Conservation (phyloP, 805 yeast species). For the Yarrowia sp. region DNA sequence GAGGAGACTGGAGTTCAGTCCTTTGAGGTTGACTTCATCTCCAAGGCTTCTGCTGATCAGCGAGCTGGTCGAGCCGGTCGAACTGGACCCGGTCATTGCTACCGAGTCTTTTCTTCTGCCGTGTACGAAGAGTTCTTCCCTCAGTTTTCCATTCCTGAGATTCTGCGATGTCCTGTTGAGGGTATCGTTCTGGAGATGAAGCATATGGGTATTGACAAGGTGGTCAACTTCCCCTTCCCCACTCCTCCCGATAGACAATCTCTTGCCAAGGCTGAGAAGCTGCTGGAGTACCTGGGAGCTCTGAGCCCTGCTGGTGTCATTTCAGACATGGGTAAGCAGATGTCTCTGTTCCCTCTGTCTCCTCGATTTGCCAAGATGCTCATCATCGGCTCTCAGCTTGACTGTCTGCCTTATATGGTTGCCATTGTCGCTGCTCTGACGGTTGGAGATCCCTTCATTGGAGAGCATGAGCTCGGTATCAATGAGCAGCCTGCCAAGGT, state of each 20-base stretch:
- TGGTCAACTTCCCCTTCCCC: conserved; percentile 92
- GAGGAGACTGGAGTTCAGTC: conserved; percentile 88
- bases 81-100: conserved; percentile 98
- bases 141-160: conserved; percentile 85
- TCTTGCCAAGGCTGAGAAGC: conserved; percentile 61
- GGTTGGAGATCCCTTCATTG: conserved; percentile 87
- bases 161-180: conserved; percentile 91
- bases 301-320: conserved; percentile 54
- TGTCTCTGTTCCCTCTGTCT: conserved; percentile 89
- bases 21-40: conserved; percentile 85
- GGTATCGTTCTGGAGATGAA: conserved; percentile 95
- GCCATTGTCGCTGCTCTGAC: conserved; percentile 89
- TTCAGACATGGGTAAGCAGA: conserved; percentile 76
- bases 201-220: conserved; percentile 91
- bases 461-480: conserved; percentile 71
- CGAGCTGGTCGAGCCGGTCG: conserved; percentile 97
- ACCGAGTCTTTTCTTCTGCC: conserved; percentile 88
- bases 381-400: conserved; percentile 80
- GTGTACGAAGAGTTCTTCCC: conserved; percentile 82
- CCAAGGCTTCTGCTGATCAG: conserved; percentile 94
- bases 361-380: conserved; percentile 92
- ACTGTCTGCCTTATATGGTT: conserved; percentile 82
- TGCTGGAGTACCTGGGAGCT: conserved; percentile 77
- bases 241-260: conserved; percentile 76
- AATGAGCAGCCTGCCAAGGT: conserved; percentile 23